phyloP scores from a whole-genome alignment of 2,329 filamentous ascomycete genomes.

The Amylocarpus encephaloides region DNA sequence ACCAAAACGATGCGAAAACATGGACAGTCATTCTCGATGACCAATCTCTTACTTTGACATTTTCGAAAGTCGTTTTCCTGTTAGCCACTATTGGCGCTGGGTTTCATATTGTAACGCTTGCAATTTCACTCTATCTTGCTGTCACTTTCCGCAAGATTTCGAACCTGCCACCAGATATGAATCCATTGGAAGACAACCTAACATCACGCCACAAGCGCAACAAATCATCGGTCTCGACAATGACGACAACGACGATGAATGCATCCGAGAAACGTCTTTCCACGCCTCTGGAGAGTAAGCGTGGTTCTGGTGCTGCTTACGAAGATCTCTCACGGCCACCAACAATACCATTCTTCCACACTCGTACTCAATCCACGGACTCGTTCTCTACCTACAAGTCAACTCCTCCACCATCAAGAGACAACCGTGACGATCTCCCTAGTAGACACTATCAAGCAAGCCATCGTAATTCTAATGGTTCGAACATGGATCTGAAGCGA shows the following conservation, averaged over 20 bases:
- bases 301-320: slow-evolving; percentile 39
- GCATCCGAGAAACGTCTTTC: slow-evolving; percentile 57
- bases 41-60: slow-evolving; percentile 46
- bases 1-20: slow-evolving; percentile 16
- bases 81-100: slow-evolving; percentile 56
- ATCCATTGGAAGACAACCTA: slow-evolving; percentile 80
- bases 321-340: slow-evolving; percentile 43
- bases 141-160: slow-evolving; percentile 77
- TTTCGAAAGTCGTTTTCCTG: slow-evolving; percentile 64
- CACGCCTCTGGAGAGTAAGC: slow-evolving; percentile 37
- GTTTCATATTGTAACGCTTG: slow-evolving; percentile 64
- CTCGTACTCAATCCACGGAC: slow-evolving; percentile 57
- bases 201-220: slow-evolving; percentile 81
- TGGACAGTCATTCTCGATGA: slow-evolving; percentile 67
- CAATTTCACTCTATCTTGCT: slow-evolving; percentile 68
- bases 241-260: slow-evolving; percentile 19
- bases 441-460: slow-evolving; percentile 48
- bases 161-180: slow-evolving; percentile 85
- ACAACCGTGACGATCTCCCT: slow-evolving; percentile 50
- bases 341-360: slow-evolving; percentile 74
- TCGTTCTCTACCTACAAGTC: slow-evolving; percentile 47
- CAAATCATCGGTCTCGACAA: slow-evolving; percentile 39
- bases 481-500: slow-evolving; percentile 42
- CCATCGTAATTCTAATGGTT: slow-evolving; percentile 39
- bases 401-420: slow-evolving; percentile 43